These are phyloP conservation scores for Fusarium chaquense DNA, from an alignment of 2,329 filamentous ascomycete species.

Conservation along the genomic window DNA sequence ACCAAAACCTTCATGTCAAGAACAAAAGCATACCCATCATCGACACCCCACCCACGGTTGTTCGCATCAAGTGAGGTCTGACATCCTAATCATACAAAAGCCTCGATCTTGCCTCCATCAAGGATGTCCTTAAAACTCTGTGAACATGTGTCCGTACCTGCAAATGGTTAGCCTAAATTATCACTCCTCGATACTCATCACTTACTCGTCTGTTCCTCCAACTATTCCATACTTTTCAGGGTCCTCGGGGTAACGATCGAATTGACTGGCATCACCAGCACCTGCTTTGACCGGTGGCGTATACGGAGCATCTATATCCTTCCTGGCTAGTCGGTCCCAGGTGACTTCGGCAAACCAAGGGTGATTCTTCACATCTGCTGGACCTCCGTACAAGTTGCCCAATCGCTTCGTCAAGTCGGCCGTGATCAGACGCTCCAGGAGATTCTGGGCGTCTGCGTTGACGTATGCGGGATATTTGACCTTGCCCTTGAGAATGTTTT, in stretches of 20 bases:
- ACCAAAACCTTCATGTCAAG: conserved; percentile 8
- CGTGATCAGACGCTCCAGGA: conserved; percentile 93
- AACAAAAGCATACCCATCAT: conserved; percentile 15
- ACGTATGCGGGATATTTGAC: conserved; percentile 98
- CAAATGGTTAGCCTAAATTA: conserved; percentile 30
- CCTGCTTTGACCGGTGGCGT: conserved; percentile 95
- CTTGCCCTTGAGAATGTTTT: conserved; percentile 95
- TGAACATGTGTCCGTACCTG: conserved; percentile 80
- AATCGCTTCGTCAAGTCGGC: conserved; percentile 93
- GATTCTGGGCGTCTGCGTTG: conserved; percentile 91
- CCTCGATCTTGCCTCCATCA: conserved; percentile 26
- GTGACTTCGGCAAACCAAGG: conserved; percentile 98
- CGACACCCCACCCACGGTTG: conserved; percentile 16
- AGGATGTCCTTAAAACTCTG: conserved; percentile 71
- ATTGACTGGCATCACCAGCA: conserved; percentile 94
- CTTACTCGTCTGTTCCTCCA: conserved; percentile 85
- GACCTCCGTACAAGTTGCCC: conserved; percentile 91
- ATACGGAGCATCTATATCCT: conserved; percentile 98
- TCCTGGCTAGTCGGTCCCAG: conserved; percentile 92
- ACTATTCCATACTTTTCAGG: conserved; percentile 87
- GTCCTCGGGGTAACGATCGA: conserved; percentile 98
- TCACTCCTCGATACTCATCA: background rate
- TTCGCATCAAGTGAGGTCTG: conserved; percentile 21
- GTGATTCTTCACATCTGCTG: conserved; percentile 93
- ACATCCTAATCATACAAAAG: conserved; percentile 38